A percentile compares a stretch with the other conserved stretches of the same genome.
phyloP scores from a whole-genome alignment of 768 basidiomycete genomes.

The Hericium rajendrae region DNA sequence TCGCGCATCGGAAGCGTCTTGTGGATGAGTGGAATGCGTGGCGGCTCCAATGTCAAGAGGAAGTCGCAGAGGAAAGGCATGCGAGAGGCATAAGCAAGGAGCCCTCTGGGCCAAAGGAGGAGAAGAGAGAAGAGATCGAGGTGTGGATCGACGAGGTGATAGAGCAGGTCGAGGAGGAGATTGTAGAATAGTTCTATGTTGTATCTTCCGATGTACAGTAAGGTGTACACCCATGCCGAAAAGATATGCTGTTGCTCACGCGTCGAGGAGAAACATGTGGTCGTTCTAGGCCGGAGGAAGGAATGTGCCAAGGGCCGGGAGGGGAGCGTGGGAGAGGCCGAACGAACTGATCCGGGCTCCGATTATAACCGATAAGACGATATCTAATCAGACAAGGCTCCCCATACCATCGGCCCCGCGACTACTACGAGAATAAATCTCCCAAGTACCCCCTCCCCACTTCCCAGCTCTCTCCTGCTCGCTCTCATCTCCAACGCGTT shows the following conservation, averaged over 20 bases:
- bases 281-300: neutral
- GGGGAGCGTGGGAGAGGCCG: neutral
- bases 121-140: slow-evolving; percentile 81
- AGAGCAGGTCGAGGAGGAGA: slow-evolving; percentile 82
- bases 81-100: slow-evolving; percentile 26
- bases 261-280: neutral
- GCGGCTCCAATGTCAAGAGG: slow-evolving; percentile 63
- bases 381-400: slow-evolving; percentile 45
- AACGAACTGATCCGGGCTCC: slow-evolving; percentile 1
- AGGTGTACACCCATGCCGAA: neutral
- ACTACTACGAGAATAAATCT: slow-evolving; percentile 6
- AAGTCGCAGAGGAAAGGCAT: slow-evolving; percentile 47
- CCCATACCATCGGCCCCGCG: slow-evolving; percentile 4
- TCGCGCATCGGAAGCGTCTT: slow-evolving; percentile 81
- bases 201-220: neutral
- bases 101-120: slow-evolving; percentile 30
- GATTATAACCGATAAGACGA: slow-evolving; percentile 12
- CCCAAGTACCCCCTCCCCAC: neutral
- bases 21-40: slow-evolving; percentile 99
- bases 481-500: slow-evolving; percentile 6
- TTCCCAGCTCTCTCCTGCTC: neutral
- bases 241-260: neutral
- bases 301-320: neutral
- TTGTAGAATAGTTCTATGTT: slow-evolving; percentile 35
- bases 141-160: slow-evolving; percentile 92